phyloP scores from a whole-genome alignment of 1,284 basidiomycete genomes.

The Thelephora terrestris region DNA sequence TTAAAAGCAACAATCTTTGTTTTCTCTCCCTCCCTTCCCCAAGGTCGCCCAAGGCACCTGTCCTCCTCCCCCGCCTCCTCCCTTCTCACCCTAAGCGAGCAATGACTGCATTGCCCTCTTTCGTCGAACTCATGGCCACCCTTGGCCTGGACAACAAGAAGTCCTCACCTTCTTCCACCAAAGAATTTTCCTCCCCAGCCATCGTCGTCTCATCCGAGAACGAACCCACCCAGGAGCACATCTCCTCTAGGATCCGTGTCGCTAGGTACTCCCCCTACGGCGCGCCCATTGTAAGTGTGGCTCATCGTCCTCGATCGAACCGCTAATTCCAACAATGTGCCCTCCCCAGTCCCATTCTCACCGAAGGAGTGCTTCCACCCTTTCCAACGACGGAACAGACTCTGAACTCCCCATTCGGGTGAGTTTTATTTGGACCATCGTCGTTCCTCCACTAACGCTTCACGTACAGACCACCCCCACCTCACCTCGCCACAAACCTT shows the following conservation, averaged over 20 bases:
- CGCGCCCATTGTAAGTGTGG: slow-evolving; percentile 39
- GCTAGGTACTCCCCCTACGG: slow-evolving; percentile 58
- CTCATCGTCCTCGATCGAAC: not conserved
- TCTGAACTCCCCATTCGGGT: slow-evolving; percentile 21
- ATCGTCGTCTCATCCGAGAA: slow-evolving; percentile 24
- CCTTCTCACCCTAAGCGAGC: slow-evolving; percentile 8
- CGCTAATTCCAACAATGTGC: slow-evolving; percentile 6
- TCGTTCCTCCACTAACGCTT: not conserved
- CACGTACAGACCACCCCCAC: slow-evolving; percentile 27
- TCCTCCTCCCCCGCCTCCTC: slow-evolving; percentile 17
- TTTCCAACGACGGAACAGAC: slow-evolving; percentile 17
- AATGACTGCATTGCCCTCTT: slow-evolving; percentile 69
- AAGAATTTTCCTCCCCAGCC: slow-evolving; percentile 11
- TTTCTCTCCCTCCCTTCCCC: slow-evolving; percentile 17
- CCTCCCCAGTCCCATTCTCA: slow-evolving; percentile 20
- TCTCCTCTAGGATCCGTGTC: slow-evolving; percentile 16
- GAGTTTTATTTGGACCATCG: slow-evolving; percentile 6
- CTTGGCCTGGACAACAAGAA: slow-evolving; percentile 49
- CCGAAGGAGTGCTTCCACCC: slow-evolving; percentile 24
- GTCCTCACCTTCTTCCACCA: slow-evolving; percentile 17
- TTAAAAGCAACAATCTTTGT: slow-evolving; percentile 19
- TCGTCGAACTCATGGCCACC: slow-evolving; percentile 74
- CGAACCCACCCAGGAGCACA: slow-evolving; percentile 6
- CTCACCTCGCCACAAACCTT: slow-evolving; percentile 29
- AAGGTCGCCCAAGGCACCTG: slow-evolving; percentile 23